Evolutionary conservation across 176 grass and related monocot species (phyloP).

Genomic region (Lolium rigidum): DNA sequence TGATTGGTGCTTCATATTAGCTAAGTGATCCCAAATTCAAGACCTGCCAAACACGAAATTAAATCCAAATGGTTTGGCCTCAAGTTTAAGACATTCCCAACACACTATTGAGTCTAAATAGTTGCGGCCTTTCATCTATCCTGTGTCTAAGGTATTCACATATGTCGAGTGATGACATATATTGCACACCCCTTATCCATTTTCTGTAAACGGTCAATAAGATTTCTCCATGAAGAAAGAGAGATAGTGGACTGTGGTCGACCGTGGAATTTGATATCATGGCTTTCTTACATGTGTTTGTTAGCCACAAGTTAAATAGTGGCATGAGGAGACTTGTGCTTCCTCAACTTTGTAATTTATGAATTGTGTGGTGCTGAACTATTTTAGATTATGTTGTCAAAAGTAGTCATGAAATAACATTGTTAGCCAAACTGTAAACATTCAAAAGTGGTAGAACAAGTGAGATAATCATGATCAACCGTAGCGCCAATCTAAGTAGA

Average conservation of each 20-base stretch:
- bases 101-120: no score
- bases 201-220: not conserved
- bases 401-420: not conserved
- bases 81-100: no score
- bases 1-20: no score
- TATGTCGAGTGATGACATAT: no score
- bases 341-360: not conserved
- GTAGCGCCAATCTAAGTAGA: not conserved
- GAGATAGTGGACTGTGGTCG: not conserved
- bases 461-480: not conserved
- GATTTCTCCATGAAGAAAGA: not conserved
- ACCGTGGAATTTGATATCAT: conserved; percentile 1
- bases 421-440: not conserved
- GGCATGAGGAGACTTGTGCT: not conserved
- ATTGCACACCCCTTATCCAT: no score
- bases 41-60: no score
- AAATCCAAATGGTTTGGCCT: no score
- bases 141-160: no score
- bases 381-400: not conserved
- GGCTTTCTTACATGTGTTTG: not conserved
- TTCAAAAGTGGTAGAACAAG: not conserved
- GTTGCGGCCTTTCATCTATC: no score
- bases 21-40: no score
- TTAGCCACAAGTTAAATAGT: conserved; percentile 29
- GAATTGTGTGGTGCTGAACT: not conserved